Percentiles rank a stretch among this genome's conserved stretches.
phyloP scores from a whole-genome alignment of 2,329 filamentous ascomycete species.

The Colletotrichum nymphaeae region DNA sequence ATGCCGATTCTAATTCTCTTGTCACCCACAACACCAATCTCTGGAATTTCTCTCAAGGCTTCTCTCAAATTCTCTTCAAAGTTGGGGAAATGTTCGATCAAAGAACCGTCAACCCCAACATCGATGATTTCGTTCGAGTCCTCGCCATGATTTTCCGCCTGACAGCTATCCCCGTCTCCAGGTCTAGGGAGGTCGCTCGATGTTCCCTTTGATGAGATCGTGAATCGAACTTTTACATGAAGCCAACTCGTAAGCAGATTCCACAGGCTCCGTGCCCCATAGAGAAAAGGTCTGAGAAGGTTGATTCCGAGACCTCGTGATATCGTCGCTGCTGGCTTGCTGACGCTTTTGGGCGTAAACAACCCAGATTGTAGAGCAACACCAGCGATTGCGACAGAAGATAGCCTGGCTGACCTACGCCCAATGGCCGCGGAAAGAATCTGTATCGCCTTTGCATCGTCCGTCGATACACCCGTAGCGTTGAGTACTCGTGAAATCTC shows the following conservation, averaged over 20 bases:
- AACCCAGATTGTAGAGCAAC: constrained; percentile 38
- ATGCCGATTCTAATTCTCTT: constrained; percentile 76
- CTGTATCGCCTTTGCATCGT: constrained; percentile 72
- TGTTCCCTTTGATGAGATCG: not conserved
- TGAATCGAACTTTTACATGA: not conserved
- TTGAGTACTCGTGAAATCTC: constrained; percentile 48
- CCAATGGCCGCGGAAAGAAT: constrained; percentile 57
- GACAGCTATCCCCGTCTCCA: too few relatives aligned
- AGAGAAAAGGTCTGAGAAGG: constrained; percentile 4
- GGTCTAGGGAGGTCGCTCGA: not conserved
- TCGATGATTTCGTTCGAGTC: constrained; percentile 61
- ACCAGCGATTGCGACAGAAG: constrained; percentile 39
- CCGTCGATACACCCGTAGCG: constrained; percentile 54
- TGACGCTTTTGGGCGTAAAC: not conserved
- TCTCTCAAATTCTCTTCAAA: constrained; percentile 75
- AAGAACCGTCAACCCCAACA: constrained; percentile 77
- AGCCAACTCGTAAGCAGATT: constrained; percentile 9
- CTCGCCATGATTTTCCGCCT: constrained; percentile 39
- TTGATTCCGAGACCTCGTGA: not conserved
- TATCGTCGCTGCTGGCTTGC: not conserved
- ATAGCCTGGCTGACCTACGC: constrained; percentile 37
- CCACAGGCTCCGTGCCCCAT: constrained; percentile 13
- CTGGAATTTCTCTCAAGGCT: constrained; percentile 70
- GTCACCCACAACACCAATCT: constrained; percentile 70
- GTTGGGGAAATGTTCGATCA: constrained; percentile 79